Conservation (phyloP, 768 basidiomycete species). For the Rossbeevera mucosa region DNA sequence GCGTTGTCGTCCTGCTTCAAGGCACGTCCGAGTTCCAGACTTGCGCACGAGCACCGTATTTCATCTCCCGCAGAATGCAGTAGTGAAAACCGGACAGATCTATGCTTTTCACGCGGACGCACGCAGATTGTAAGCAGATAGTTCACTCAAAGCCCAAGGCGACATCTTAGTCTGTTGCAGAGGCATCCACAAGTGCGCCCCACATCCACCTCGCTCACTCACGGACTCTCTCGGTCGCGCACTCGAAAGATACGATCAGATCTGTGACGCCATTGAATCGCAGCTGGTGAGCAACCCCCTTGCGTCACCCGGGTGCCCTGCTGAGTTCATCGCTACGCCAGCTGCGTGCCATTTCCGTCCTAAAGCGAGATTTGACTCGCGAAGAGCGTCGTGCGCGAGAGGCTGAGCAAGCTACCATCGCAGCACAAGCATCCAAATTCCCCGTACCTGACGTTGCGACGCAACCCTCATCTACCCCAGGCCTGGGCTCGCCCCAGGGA, state of each 20-base stretch:
- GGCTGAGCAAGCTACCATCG: conserved; percentile 41
- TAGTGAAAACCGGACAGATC: conserved; percentile 66
- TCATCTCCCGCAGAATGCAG: conserved; percentile 44
- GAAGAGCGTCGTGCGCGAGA: conserved; percentile 53
- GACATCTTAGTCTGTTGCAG: conserved; percentile 32
- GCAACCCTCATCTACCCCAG: conserved; percentile 29
- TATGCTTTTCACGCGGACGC: conserved; percentile 66
- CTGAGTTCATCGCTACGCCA: conserved; percentile 25
- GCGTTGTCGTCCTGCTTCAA: conserved; percentile 56
- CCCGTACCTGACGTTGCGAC: conserved; percentile 21
- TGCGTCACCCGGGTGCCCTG: not conserved
- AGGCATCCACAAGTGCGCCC: conserved; percentile 52
- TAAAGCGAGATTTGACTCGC: conserved; percentile 63
- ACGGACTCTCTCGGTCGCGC: conserved; percentile 65
- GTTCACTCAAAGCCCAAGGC: not conserved
- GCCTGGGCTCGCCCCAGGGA: conserved; percentile 34
- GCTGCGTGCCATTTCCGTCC: conserved; percentile 66
- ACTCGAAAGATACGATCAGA: conserved; percentile 73
- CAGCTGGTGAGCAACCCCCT: conserved; percentile 49
- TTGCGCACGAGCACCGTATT: not conserved
- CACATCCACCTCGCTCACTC: conserved; percentile 60
- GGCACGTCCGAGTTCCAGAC: conserved; percentile 32
- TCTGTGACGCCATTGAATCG: conserved; percentile 74
- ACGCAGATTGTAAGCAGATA: conserved; percentile 51
- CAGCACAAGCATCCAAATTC: conserved; percentile 25